Conservation (phyloP, 1,284 basidiomycete species). For the Trichosporon faecale region DNA sequence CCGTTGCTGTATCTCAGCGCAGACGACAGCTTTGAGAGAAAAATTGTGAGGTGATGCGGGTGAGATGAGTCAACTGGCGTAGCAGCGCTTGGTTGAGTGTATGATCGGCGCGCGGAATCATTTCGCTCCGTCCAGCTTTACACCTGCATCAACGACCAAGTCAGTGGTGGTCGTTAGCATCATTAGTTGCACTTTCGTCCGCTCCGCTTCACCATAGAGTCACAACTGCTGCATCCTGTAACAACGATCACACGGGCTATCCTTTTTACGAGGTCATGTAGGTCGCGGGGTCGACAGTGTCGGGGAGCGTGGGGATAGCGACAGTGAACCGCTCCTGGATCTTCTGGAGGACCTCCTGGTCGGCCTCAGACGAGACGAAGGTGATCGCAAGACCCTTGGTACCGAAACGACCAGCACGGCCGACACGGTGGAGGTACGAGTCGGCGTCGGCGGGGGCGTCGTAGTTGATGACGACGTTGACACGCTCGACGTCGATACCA, state of each 20-base stretch:
- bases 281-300: conserved; percentile 48
- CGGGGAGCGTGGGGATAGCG: conserved; percentile 51
- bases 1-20: too few relatives aligned
- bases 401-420: conserved; percentile 98
- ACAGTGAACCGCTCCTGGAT: conserved; percentile 54
- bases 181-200: neutral
- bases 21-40: too few relatives aligned
- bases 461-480: conserved; percentile 94
- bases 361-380: conserved; percentile 86
- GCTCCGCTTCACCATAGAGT: neutral
- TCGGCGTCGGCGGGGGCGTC: conserved; percentile 96
- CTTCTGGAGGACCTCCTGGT: conserved; percentile 78
- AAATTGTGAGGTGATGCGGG: too few relatives aligned
- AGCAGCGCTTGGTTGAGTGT: neutral
- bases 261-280: conserved; percentile 46
- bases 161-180: neutral
- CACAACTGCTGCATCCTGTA: conserved; percentile 8
- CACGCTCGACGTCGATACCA: conserved; percentile 95
- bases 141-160: neutral
- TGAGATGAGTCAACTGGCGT: too few relatives aligned
- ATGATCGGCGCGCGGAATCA: neutral
- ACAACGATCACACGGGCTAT: neutral
- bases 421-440: conserved; percentile 97
- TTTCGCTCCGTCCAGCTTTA: neutral
- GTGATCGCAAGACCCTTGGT: conserved; percentile 99